A percentile compares a stretch with the other conserved stretches of the same genome.
phyloP scores from a whole-genome alignment of 345 rosid genomes.

The Linum usitatissimum region DNA sequence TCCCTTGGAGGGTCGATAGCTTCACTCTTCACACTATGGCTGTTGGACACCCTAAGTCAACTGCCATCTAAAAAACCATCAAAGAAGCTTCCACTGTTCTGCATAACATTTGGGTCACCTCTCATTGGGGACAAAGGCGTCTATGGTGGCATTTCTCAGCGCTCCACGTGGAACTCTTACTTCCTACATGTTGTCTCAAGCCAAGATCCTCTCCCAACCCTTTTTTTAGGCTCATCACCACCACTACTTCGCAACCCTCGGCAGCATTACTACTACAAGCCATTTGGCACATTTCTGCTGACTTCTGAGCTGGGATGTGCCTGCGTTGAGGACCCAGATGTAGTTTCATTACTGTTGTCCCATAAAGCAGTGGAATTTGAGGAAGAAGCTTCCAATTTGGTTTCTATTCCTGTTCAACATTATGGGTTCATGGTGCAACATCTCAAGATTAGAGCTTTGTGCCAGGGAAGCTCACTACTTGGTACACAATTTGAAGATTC shows the following conservation, averaged over 20 bases:
- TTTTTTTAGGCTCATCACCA: slow-evolving; percentile 9
- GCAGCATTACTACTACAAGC: slow-evolving; percentile 17
- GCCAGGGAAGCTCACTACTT: slow-evolving; percentile 14
- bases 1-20: slow-evolving; percentile 61
- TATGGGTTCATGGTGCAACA: slow-evolving; percentile 11
- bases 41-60: slow-evolving; percentile 23
- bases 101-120: slow-evolving; percentile 68
- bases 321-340: slow-evolving; percentile 41
- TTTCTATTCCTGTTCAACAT: slow-evolving; percentile 4
- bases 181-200: slow-evolving; percentile 42
- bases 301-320: slow-evolving; percentile 26
- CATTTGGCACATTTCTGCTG: slow-evolving; percentile 49
- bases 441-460: slow-evolving; percentile 10
- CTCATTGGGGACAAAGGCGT: slow-evolving; percentile 33
- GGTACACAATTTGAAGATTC: slow-evolving; percentile 1
- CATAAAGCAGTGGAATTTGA: slow-evolving; percentile 6
- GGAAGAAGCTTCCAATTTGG: not conserved
- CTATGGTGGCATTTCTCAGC: slow-evolving; percentile 22
- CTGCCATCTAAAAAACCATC: slow-evolving; percentile 7
- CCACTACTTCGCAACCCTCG: not conserved
- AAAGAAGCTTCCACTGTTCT: slow-evolving; percentile 27
- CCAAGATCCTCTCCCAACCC: slow-evolving; percentile 28
- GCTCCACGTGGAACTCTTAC: slow-evolving; percentile 34
- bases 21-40: slow-evolving; percentile 54
- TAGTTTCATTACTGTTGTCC: slow-evolving; percentile 20